Evolutionary conservation across 2,329 filamentous ascomycete species (phyloP), one percentile per base, ranked within the genome.

Genomic region (Colletotrichum theobromicola): DNA sequence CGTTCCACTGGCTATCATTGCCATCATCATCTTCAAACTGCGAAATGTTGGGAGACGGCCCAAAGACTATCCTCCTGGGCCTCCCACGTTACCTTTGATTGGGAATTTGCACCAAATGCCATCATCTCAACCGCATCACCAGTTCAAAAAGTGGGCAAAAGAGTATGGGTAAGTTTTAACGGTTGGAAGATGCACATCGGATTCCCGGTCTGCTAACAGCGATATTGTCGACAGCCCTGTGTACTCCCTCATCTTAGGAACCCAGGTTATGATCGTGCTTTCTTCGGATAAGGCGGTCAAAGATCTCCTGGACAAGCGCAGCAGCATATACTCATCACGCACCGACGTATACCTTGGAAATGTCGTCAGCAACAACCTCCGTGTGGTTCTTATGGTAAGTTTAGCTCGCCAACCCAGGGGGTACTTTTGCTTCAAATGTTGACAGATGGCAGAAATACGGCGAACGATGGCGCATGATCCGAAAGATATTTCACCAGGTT

Each of bases 91-190:
- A 2, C 88, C 88, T 0, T 70, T 90, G 2, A 78, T 90, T 8
- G 89, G 89, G 7, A 90, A 90, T 60, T 77, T 90, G 2, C 88
- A 89, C 76, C 84, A 84, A 74, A 87, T 90, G 78, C 88, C 87
- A 0, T 80, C 79, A 4, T 64, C 81, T 7, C 80, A 87, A 30
- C 78, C 78, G 0, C 85, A 89, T 69, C 75, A 87, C 0, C 86
- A 89, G 67, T 89, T 89, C 67, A 79, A 87, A 46, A 86, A 88
- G 78, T 90, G 89, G 89, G 87, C 88, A 0, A 76, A 85, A 7
- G 82, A 89, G 77, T 90, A 90, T 57, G 82, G 67, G 67, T 72
- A 68, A 5, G 55, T 58, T n/a, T 42, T 8, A 32, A 42, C 8
- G 18, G n/a, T 42, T 42, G 4, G 18, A n/a, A 42, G n/a, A 42